A percentile compares a stretch with the other conserved stretches of the same genome.
Evolutionary conservation across 106 monocot species (phyloP).

Genomic region (Allium sativum): DNA sequence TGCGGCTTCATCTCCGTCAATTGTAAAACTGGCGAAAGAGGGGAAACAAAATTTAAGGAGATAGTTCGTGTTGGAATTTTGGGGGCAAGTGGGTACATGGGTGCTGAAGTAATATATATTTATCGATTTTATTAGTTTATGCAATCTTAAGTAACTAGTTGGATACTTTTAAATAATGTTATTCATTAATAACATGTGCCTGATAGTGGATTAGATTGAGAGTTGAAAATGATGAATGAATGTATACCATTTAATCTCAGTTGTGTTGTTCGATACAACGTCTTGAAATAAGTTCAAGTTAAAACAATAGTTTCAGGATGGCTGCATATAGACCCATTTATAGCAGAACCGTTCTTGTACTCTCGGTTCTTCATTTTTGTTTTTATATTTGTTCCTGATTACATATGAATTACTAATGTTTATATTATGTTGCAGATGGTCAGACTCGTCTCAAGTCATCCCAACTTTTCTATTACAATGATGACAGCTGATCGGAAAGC

Average conservation of each 20-base stretch:
- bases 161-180: no score
- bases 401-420: constrained; percentile 3
- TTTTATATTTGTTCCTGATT: no score
- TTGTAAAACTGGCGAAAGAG: constrained; percentile 7
- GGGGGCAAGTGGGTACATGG: constrained; percentile 71
- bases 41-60: constrained; percentile 19
- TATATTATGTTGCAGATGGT: constrained; percentile 47
- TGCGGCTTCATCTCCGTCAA: constrained; percentile 22
- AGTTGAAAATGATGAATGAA: neutral
- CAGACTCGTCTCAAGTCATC: constrained; percentile 80
- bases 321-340: no score
- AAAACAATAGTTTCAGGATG: no score
- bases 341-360: no score
- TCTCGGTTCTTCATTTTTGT: no score
- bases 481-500: constrained; percentile 98
- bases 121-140: neutral
- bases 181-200: no score
- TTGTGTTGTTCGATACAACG: no score
- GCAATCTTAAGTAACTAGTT: neutral
- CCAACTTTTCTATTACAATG: constrained; percentile 57
- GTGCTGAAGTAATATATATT: constrained; percentile 46
- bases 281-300: no score
- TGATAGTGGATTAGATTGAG: no score
- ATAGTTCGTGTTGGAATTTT: constrained; percentile 36
- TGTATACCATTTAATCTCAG: neutral